Evolutionary conservation across 78 protist genomes (phyloP).

Genomic region (Dictyostelium discoideum): dicty_2.7 NC_007090.3:3914501-3915000

Average conservation of each 20-base stretch:
- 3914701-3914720: not conserved
- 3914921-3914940: not conserved
- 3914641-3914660: not conserved
- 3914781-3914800: not conserved
- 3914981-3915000: slow-evolving; percentile 4
- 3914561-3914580: not conserved
- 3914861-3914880: not conserved
- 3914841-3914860: not conserved
- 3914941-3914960: not conserved
- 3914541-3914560: not conserved
- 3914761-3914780: not conserved
- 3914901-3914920: not conserved
- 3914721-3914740: not conserved
- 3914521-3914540: not conserved
- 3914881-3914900: slow-evolving; percentile 5
- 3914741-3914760: not conserved
- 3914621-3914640: not conserved
- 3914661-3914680: not conserved
- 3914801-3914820: not conserved
- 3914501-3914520: not conserved
- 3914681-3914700: not conserved
- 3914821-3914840: slow-evolving; percentile 1
- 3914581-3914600: not conserved
- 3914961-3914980: slow-evolving; percentile 11
- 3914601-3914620: not conserved